Base-by-base conservation (phyloP, 768 basidiomycete genomes). In the Termitomyces bulborhizus region DNA sequence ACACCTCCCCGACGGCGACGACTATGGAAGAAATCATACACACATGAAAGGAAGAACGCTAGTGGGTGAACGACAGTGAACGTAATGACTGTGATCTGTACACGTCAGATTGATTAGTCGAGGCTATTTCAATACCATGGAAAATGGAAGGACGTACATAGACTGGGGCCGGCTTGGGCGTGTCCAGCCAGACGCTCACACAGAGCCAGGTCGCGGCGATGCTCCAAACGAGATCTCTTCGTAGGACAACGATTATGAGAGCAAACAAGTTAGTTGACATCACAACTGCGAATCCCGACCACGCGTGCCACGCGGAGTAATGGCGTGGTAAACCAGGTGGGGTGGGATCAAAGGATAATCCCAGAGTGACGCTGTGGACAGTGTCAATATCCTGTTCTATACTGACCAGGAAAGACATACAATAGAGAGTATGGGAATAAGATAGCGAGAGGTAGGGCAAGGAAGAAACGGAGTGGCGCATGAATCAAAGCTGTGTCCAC, bases 401-500 rank as follows among this genome's bases (percentile, higher is more conserved):
- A 31, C n/a, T 43, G 0, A 40, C 18, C 11, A 15, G 60, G 34
- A 15, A 32, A 6, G 18, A 57, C 83, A 71, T 54, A 89, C 82
- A 75, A 88, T 46, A 81, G 82, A 62, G 67, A 78, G 53, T 78
- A 63, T 0, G 80, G 76, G 57, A 91, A 84, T 55, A 88, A 70
- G 36, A 88, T 71, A 3, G 69, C 70, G 27, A 86, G 66, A 2
- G 82, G 80, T 2, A 85, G 65, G 29, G 77, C 68, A 40, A 80
- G 67, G 66, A 87, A 87, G 56, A 92, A 84, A 3, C 90, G 78
- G 51, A 96, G 74, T 0, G 95, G 95, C 0, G 90, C 88, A 61
- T 97, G 94, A 54, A 97, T 90, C 60, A 95, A 84, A 0, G 85
- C 76, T 34, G 82, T 83, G 67, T 94, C 92, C 40, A 95, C 68